Evolutionary conservation across 1,139 yeast genomes (phyloP).

Genomic region (Pichia cactophila): DNA sequence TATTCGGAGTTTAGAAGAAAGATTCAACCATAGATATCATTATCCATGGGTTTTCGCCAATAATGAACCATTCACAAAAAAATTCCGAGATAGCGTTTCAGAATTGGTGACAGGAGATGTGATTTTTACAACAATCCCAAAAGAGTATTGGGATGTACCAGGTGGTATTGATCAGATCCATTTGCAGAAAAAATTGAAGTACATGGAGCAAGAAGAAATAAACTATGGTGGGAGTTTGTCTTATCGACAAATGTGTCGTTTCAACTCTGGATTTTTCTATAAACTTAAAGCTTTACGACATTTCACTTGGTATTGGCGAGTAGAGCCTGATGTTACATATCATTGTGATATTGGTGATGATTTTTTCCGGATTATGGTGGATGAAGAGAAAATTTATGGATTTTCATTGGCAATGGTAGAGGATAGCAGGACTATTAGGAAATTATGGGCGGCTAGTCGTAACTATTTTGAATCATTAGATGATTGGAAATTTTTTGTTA

Average conservation of each 20-base stretch:
- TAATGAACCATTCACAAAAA: conserved; percentile 44
- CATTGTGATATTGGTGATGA: conserved; percentile 64
- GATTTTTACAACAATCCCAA: conserved; percentile 41
- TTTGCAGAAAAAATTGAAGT: conserved; percentile 45
- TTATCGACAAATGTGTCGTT: conserved; percentile 72
- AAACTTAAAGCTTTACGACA: conserved; percentile 48
- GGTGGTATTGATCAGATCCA: conserved; percentile 50
- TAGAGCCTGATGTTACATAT: conserved; percentile 58
- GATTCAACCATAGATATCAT: conserved; percentile 58
- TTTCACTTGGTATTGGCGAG: conserved; percentile 72
- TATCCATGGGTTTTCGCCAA: conserved; percentile 78
- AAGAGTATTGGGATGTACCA: conserved; percentile 48
- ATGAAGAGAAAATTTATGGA: conserved; percentile 51
- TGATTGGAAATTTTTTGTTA: conserved; percentile 8
- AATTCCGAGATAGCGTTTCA: conserved; percentile 32
- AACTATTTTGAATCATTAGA: conserved; percentile 40
- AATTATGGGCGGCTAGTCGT: conserved; percentile 54
- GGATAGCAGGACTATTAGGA: conserved; percentile 43
- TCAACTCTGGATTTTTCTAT: conserved; percentile 66
- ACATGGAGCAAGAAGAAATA: conserved; percentile 36
- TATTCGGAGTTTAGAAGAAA: conserved; percentile 57
- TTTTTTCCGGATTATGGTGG: conserved; percentile 57
- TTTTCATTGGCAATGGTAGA: conserved; percentile 62
- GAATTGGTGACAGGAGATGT: conserved; percentile 37
- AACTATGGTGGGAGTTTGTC: conserved; percentile 56